phyloP scores from a whole-genome alignment of 495 filamentous ascomycete genomes.

The Massariosphaeria phaeospora region DNA sequence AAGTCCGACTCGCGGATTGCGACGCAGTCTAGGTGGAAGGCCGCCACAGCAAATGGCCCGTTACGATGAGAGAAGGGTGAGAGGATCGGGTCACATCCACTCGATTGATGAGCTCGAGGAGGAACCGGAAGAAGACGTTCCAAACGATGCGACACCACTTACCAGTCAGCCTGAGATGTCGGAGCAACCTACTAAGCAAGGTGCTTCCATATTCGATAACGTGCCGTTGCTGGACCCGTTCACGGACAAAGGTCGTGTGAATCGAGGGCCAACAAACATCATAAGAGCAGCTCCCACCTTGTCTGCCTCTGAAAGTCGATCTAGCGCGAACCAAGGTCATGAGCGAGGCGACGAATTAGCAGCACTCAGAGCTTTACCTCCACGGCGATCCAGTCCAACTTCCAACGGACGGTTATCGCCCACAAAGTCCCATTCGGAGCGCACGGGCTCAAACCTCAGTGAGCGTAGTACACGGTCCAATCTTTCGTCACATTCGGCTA shows the following conservation, averaged over 20 bases:
- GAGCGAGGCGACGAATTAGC: constrained; percentile 2
- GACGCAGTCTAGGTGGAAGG: constrained; percentile 45
- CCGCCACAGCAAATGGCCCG: constrained; percentile 43
- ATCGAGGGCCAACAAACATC: not conserved
- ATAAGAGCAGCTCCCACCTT: constrained; percentile 17
- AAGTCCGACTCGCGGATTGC: constrained; percentile 50
- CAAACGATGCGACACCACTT: constrained; percentile 11
- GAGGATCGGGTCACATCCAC: constrained; percentile 52
- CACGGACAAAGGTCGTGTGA: not conserved
- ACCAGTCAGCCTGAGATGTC: constrained; percentile 22
- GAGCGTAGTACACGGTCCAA: constrained; percentile 28
- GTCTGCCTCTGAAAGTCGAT: no score
- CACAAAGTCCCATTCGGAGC: constrained; percentile 33
- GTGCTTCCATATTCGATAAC: constrained; percentile 22
- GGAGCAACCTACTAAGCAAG: not conserved
- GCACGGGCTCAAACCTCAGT: constrained; percentile 32
- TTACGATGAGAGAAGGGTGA: constrained; percentile 48
- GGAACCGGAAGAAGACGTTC: constrained; percentile 32
- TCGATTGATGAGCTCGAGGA: constrained; percentile 72
- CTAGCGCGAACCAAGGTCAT: not conserved
- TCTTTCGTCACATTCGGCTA: constrained; percentile 20
- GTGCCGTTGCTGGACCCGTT: constrained; percentile 27
- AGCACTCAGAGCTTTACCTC: constrained; percentile 1
- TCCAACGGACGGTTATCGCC: constrained; percentile 25
- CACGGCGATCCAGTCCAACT: constrained; percentile 8